phyloP scores from a whole-genome alignment of 257 asterid genomes.

The Paulownia fortunei region DNA sequence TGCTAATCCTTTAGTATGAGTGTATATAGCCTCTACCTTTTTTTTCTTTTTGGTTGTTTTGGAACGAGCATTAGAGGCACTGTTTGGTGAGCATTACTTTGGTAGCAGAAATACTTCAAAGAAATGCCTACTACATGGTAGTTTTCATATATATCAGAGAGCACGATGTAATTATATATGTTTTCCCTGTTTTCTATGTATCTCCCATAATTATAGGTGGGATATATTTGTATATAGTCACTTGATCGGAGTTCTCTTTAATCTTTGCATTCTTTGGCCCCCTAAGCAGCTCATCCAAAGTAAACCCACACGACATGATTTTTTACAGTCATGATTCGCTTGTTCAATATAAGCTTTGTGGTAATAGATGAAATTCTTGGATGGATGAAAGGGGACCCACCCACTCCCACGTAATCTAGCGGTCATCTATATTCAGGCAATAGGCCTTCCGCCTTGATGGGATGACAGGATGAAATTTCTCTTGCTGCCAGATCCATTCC shows the following conservation, averaged over 20 bases:
- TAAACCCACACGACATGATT: too few relatives aligned
- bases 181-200: neutral
- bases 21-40: constrained; percentile 7
- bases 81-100: neutral
- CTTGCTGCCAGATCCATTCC: too few relatives aligned
- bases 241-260: neutral
- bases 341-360: too few relatives aligned
- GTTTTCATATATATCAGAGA: neutral
- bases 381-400: too few relatives aligned
- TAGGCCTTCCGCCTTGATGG: too few relatives aligned
- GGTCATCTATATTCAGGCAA: too few relatives aligned
- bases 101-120: neutral
- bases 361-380: too few relatives aligned
- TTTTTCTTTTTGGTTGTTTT: neutral
- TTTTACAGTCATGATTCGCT: too few relatives aligned
- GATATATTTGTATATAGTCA: neutral
- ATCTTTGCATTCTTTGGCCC: neutral
- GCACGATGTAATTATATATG: neutral
- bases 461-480: too few relatives aligned
- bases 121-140: neutral
- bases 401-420: too few relatives aligned
- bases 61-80: constrained; percentile 14
- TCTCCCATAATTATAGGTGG: neutral
- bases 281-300: too few relatives aligned
- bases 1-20: neutral